Percentiles rank a stretch among this genome's conserved stretches.
phyloP scores from a whole-genome alignment of 2,329 filamentous ascomycete species.

The Chaetothyriales sp. region DNA sequence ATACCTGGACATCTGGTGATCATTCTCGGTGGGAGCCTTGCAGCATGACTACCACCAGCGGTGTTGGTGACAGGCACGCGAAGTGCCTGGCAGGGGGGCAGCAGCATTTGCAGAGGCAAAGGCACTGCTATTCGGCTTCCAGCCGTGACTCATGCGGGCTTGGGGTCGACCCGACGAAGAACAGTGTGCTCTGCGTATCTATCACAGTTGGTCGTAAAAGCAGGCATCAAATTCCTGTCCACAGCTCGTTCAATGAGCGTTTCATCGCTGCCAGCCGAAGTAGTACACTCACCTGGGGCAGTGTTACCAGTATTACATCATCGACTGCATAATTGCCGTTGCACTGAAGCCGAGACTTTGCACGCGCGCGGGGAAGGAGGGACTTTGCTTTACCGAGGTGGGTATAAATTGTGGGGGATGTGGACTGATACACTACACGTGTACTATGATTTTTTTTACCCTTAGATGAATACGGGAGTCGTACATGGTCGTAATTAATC shows the following conservation, averaged over 20 bases:
- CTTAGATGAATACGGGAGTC: too few species aligned
- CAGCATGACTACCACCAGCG: background rate
- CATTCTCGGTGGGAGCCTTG: background rate
- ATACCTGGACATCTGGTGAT: background rate
- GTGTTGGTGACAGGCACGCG: background rate
- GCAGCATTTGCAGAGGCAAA: background rate
- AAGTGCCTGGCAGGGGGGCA: background rate
- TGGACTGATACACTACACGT: too few species aligned
- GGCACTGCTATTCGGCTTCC: background rate
- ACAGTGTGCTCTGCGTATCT: background rate
- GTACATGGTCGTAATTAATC: too few species aligned
- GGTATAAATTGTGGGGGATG: too few species aligned
- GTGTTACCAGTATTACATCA: too few species aligned
- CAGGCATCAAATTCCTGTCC: background rate
- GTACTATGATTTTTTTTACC: too few species aligned
- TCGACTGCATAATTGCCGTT: too few species aligned
- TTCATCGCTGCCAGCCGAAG: background rate
- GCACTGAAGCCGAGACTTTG: too few species aligned
- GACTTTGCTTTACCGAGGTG: too few species aligned
- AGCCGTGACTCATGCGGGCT: background rate
- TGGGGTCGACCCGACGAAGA: background rate
- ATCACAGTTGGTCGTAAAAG: background rate
- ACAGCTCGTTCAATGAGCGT: background rate
- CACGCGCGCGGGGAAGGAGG: too few species aligned
- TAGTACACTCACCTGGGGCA: background rate